A percentile compares a stretch with the other conserved stretches of the same genome.
Evolutionary conservation across 768 basidiomycete species (phyloP).

Genomic region (Psilocybe sp.): DNA sequence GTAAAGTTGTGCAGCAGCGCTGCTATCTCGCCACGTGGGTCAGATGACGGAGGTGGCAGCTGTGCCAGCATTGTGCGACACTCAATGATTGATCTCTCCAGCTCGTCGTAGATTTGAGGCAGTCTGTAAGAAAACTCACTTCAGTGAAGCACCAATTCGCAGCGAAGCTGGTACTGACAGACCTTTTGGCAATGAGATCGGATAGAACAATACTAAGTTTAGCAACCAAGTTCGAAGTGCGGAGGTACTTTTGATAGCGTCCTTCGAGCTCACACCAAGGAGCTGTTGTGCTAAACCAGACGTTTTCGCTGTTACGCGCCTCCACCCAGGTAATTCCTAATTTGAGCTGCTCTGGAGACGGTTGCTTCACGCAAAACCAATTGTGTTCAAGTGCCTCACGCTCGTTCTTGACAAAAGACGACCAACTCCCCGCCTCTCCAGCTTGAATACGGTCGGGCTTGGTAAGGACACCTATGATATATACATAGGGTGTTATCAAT

Average conservation of each 20-base stretch:
- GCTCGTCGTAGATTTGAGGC: conserved; percentile 59
- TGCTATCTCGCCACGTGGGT: conserved; percentile 58
- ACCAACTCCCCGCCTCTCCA: conserved; percentile 56
- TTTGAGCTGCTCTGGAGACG: conserved; percentile 48
- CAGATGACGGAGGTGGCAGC: conserved; percentile 48
- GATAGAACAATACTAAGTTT: conserved; percentile 59
- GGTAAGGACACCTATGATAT: conserved; percentile 60
- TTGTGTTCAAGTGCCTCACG: conserved; percentile 47
- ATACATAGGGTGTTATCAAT: not conserved
- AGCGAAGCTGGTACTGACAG: not conserved
- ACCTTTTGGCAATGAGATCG: conserved; percentile 61
- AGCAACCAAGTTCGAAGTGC: conserved; percentile 55
- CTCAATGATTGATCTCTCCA: conserved; percentile 41
- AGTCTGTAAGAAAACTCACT: conserved; percentile 37
- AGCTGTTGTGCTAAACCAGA: conserved; percentile 49
- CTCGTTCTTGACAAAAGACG: conserved; percentile 54
- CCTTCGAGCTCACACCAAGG: conserved; percentile 57
- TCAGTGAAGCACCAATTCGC: conserved; percentile 27
- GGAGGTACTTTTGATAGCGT: conserved; percentile 47
- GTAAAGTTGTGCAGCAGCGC: conserved; percentile 45
- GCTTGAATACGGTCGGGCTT: conserved; percentile 42
- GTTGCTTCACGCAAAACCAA: conserved; percentile 62
- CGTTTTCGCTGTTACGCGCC: conserved; percentile 54
- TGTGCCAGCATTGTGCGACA: conserved; percentile 29
- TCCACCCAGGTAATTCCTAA: conserved; percentile 55